These are phyloP conservation scores for Xylaria curta DNA, from an alignment of 495 filamentous ascomycete genomes.

Conservation along the genomic window DNA sequence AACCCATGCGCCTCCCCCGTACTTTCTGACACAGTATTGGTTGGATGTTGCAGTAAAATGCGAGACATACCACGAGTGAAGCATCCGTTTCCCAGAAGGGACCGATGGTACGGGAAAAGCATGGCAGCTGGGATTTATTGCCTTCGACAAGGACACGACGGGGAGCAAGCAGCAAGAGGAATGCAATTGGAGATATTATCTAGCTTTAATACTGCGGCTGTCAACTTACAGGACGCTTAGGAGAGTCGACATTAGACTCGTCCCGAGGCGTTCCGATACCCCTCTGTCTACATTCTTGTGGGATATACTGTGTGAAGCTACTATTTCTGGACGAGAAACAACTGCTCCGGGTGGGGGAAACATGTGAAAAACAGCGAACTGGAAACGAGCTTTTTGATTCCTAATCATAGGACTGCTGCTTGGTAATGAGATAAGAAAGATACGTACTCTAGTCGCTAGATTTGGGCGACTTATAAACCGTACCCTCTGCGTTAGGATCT, in stretches of 20 bases:
- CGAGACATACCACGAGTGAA: neutral
- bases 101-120: neutral
- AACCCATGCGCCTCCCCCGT: slow-evolving; percentile 19
- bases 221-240: neutral
- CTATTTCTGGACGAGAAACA: neutral
- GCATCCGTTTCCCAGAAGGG: neutral
- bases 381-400: slow-evolving; percentile 5
- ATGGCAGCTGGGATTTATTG: neutral
- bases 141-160: neutral
- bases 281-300: neutral
- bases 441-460: slow-evolving; percentile 1
- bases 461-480: neutral
- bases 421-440: slow-evolving; percentile 1
- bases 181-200: neutral
- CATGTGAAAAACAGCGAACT: slow-evolving; percentile 11
- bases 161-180: neutral
- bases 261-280: neutral
- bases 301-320: slow-evolving; percentile 12
- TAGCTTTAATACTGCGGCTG: neutral
- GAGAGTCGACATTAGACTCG: neutral
- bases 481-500: neutral
- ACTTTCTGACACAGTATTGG: slow-evolving; percentile 16
- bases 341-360: neutral
- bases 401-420: neutral
- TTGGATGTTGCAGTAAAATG: neutral